Evolutionary conservation across 192 early-diverging fungal species (phyloP).

Genomic region (Coemansia pectinata): DNA sequence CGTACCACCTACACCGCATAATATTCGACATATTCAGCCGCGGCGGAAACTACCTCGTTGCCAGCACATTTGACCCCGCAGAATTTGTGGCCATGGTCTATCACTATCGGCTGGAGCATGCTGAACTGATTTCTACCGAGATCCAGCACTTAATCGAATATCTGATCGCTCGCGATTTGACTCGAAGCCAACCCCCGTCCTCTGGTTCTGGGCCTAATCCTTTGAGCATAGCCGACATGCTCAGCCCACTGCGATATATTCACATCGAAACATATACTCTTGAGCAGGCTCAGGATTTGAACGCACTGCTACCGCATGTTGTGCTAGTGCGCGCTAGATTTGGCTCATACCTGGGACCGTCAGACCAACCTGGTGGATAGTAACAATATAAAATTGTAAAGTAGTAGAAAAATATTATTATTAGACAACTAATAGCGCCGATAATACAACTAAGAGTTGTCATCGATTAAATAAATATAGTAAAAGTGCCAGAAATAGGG

Average conservation of each 20-base stretch:
- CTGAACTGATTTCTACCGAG: constrained; percentile 36
- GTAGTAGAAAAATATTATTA: too few relatives aligned
- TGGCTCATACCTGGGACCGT: constrained; percentile 37
- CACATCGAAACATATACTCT: constrained; percentile 20
- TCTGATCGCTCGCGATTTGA: not conserved
- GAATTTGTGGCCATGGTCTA: constrained; percentile 14
- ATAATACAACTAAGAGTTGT: too few relatives aligned
- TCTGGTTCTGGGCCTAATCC: not conserved
- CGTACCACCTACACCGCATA: constrained; percentile 29
- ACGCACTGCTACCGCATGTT: constrained; percentile 15
- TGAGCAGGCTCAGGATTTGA: constrained; percentile 20
- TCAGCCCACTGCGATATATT: constrained; percentile 29
- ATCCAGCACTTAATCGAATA: constrained; percentile 16
- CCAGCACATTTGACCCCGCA: constrained; percentile 19
- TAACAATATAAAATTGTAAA: too few relatives aligned
- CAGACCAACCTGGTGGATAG: constrained; percentile 1
- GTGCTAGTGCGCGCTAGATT: constrained; percentile 35
- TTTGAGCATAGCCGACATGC: constrained; percentile 13
- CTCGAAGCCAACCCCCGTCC: not conserved
- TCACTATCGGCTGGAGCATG: constrained; percentile 16
- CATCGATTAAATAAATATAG: too few relatives aligned
- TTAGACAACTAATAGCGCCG: too few relatives aligned
- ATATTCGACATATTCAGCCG: constrained; percentile 44
- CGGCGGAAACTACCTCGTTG: constrained; percentile 33
- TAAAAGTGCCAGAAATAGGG: not conserved